A percentile compares a stretch with the other conserved stretches of the same genome.
Conservation (phyloP, 2,329 filamentous ascomycete species). For the Triangularia setosa region DNA sequence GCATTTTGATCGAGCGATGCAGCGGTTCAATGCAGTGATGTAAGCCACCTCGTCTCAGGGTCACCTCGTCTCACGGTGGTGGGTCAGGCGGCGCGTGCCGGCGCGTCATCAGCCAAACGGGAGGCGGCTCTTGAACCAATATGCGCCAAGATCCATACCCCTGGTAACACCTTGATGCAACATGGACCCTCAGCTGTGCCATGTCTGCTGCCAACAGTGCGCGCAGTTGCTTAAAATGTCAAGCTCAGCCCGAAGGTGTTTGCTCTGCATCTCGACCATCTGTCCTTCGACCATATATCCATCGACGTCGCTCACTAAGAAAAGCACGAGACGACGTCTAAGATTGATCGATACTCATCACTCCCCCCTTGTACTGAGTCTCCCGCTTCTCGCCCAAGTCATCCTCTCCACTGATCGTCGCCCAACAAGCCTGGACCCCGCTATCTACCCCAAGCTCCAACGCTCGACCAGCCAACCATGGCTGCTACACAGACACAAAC, state of each 20-base stretch:
- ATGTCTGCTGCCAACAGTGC: background rate
- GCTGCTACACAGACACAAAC: background rate
- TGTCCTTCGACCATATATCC: background rate
- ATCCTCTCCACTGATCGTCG: background rate
- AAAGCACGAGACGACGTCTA: background rate
- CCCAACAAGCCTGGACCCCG: background rate
- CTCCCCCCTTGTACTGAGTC: no score
- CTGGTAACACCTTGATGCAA: background rate
- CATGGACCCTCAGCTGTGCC: background rate
- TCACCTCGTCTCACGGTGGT: background rate
- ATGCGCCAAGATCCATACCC: background rate
- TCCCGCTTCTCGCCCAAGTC: background rate
- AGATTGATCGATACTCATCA: background rate
- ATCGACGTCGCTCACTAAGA: no score
- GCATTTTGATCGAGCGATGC: background rate
- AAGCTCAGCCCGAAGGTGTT: background rate
- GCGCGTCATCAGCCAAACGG: background rate
- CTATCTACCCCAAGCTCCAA: background rate
- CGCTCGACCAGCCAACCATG: constrained; percentile 1
- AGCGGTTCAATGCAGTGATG: background rate
- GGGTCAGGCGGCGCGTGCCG: background rate
- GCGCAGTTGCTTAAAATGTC: background rate
- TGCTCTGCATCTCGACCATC: background rate
- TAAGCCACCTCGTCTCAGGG: background rate
- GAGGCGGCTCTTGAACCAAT: background rate